phyloP scores from a whole-genome alignment of 306 rosid genomes.

The Rosa multiflora region DNA sequence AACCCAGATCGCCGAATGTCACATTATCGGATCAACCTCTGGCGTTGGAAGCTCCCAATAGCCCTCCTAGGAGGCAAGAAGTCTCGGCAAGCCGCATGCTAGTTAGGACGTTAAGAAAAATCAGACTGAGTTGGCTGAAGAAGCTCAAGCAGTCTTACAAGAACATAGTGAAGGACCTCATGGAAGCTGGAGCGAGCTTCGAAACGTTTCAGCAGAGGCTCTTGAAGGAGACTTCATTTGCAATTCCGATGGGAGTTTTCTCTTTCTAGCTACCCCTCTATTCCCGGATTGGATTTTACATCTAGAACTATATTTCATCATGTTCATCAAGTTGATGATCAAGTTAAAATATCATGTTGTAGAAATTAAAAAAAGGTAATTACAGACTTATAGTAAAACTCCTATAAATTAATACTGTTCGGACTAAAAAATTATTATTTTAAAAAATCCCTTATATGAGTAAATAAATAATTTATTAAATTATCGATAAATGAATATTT shows the following conservation, averaged over 20 bases:
- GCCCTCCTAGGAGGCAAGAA: conserved; percentile 50
- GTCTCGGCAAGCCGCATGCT: conserved; percentile 30
- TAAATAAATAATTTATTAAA: too few species aligned
- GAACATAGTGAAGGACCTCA: conserved; percentile 42
- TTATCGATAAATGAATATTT: too few species aligned
- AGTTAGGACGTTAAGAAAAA: conserved; percentile 32
- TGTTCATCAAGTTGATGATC: background rate
- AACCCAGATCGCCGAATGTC: conserved; percentile 15
- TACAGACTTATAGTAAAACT: too few species aligned
- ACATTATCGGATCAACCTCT: conserved; percentile 28
- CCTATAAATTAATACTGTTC: too few species aligned
- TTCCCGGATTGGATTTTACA: conserved; percentile 36
- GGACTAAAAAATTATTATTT: too few species aligned
- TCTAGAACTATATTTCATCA: conserved; percentile 23
- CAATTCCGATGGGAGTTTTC: conserved; percentile 53
- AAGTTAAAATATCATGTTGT: too few species aligned
- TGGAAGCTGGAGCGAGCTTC: conserved; percentile 42
- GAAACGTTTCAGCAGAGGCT: conserved; percentile 38
- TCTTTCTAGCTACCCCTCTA: conserved; percentile 42
- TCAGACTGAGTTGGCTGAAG: conserved; percentile 53
- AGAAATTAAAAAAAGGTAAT: too few species aligned
- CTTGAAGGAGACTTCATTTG: conserved; percentile 26
- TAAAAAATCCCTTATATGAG: too few species aligned
- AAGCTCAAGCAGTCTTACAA: conserved; percentile 40
- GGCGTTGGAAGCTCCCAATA: conserved; percentile 38